Evolutionary conservation across 305 asterid genomes (phyloP).

Genomic region (Fraxinus xanthoxyloides): DNA sequence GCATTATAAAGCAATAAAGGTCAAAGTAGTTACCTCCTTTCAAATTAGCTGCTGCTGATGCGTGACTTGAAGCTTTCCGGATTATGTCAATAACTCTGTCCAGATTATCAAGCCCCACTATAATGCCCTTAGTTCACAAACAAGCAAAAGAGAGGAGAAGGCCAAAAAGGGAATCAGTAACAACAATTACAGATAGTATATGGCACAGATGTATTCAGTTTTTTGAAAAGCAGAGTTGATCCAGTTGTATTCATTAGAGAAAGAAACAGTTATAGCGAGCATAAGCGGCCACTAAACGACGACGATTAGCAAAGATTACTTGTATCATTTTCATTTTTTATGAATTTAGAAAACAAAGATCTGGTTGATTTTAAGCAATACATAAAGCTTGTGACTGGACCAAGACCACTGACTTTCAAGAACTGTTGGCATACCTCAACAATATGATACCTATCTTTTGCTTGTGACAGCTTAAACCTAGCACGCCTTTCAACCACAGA

Average conservation of each 20-base stretch:
- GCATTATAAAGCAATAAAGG: slow-evolving; percentile 11
- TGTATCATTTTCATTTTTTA: not conserved
- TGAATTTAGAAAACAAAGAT: slow-evolving; percentile 3
- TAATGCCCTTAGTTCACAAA: slow-evolving; percentile 66
- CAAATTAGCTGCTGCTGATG: slow-evolving; percentile 57
- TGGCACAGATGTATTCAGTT: not conserved
- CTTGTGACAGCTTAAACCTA: slow-evolving; percentile 69
- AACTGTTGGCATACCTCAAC: slow-evolving; percentile 65
- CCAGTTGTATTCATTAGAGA: slow-evolving; percentile 7
- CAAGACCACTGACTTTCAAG: slow-evolving; percentile 11
- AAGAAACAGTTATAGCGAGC: slow-evolving; percentile 5
- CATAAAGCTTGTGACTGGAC: not conserved
- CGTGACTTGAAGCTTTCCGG: slow-evolving; percentile 75
- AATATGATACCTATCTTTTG: slow-evolving; percentile 86
- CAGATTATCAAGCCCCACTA: slow-evolving; percentile 82
- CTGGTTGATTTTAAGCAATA: slow-evolving; percentile 13
- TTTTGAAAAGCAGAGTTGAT: not conserved
- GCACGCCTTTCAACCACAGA: slow-evolving; percentile 94
- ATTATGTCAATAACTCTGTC: slow-evolving; percentile 69
- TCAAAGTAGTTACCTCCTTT: slow-evolving; percentile 53
- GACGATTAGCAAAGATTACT: slow-evolving; percentile 10
- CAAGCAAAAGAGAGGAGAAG: slow-evolving; percentile 22
- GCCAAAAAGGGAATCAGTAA: slow-evolving; percentile 19
- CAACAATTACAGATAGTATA: slow-evolving; percentile 18
- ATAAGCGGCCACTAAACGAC: slow-evolving; percentile 2